Evolutionary conservation across 2,329 filamentous ascomycete genomes (phyloP).

Genomic region (Sporothrix globosa): DNA sequence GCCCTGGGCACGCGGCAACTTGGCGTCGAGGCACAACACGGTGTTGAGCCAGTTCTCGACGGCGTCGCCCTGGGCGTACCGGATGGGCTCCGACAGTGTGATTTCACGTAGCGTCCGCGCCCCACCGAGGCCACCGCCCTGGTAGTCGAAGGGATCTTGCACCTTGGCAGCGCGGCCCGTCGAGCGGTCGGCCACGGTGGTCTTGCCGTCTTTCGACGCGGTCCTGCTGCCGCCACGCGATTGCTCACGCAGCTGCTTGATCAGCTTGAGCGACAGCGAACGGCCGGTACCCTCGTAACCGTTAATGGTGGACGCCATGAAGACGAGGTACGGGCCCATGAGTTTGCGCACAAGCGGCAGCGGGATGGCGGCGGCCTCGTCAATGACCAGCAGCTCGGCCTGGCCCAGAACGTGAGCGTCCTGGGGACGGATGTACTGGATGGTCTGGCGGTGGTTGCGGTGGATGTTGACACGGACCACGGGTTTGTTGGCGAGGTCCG

Average conservation of each 20-base stretch:
- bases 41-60: conserved; percentile 98
- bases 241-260: conserved; percentile 94
- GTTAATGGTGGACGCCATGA: conserved; percentile 99
- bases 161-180: conserved; percentile 74
- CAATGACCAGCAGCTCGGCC: conserved; percentile 92
- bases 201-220: conserved; percentile 51
- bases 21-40: conserved; percentile 90
- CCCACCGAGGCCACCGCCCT: conserved; percentile 48
- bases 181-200: conserved; percentile 72
- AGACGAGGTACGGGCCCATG: conserved; percentile 95
- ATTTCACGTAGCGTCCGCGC: conserved; percentile 82
- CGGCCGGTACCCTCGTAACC: conserved; percentile 97
- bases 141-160: conserved; percentile 59
- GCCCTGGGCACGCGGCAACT: conserved; percentile 72
- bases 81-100: conserved; percentile 88
- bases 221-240: conserved; percentile 65
- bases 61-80: conserved; percentile 85
- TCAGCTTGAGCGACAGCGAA: conserved; percentile 92
- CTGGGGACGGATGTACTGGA: conserved; percentile 97
- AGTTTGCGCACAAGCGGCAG: conserved; percentile 89
- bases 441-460: conserved; percentile 91
- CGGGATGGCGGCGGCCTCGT: conserved; percentile 96
- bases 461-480: conserved; percentile 97
- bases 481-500: conserved; percentile 92
- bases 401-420: conserved; percentile 94